These are phyloP conservation scores for Hanseniaspora thailandica DNA, from an alignment of 805 yeast genomes.

Conservation along the genomic window DNA sequence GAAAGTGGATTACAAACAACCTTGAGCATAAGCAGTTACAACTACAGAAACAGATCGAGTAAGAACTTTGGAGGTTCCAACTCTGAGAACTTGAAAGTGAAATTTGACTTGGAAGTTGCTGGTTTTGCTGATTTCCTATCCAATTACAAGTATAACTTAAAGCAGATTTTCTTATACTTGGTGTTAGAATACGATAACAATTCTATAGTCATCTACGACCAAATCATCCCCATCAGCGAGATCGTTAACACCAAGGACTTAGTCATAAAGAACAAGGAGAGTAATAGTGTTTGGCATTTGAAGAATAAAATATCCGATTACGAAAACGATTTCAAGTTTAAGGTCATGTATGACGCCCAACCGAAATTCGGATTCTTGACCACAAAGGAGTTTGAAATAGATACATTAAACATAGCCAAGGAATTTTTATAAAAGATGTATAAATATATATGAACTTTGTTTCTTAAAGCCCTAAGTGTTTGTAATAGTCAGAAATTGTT, in stretches of 20 bases:
- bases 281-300: constrained; percentile 13
- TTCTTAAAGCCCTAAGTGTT: not conserved
- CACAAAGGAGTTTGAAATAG: constrained; percentile 9
- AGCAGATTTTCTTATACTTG: constrained; percentile 11
- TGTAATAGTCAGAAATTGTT: constrained; percentile 1
- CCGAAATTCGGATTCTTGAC: constrained; percentile 10
- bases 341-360: constrained; percentile 9
- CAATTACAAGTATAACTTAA: constrained; percentile 1
- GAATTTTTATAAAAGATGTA: not conserved
- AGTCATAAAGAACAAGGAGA: not conserved
- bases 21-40: constrained; percentile 1
- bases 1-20: not conserved
- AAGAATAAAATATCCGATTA: not conserved
- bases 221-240: constrained; percentile 2
- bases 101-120: constrained; percentile 4
- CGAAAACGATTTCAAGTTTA: constrained; percentile 2
- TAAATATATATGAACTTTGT: not conserved
- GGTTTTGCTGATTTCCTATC: constrained; percentile 1
- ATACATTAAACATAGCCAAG: not conserved
- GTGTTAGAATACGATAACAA: constrained; percentile 4
- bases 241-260: not conserved
- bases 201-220: constrained; percentile 1
- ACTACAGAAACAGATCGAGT: constrained; percentile 7
- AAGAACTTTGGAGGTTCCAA: constrained; percentile 11
- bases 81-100: constrained; percentile 3